Base-by-base conservation (phyloP, 148 eudicot genomes). In the Agrostemma githago region DNA sequence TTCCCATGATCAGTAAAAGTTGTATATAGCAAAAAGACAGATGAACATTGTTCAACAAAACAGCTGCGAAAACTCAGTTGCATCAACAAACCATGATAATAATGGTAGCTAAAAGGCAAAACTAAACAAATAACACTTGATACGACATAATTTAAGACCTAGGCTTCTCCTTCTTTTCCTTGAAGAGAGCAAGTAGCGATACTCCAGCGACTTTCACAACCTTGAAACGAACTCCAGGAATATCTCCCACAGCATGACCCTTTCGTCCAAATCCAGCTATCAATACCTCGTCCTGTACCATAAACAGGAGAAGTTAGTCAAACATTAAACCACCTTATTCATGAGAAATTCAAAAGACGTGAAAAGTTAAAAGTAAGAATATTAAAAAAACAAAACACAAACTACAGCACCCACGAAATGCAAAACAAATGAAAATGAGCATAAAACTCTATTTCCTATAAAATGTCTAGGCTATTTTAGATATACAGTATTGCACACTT, bases 191-290 rank as follows among this genome's bases (percentile, higher is more conserved):
- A 26, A 90, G 79, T n/a, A 93, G 96, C 34, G 96, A 93, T 8
- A 93, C 98, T 68, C 98, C 98, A 53, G 98, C 89, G 8, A 92
- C 98, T 88, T 92, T 92, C 46, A 92, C 98, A 6, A 92, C 98
- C 96, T 92, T 92, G 80, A 92, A 92, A 70, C 98, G 86, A 68
- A 92, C 98, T 19, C 98, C 96, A 8, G 98, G 98, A 89, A 90
- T 93, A 89, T 93, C 96, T 88, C 97, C 97, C 54, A 92, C 93
- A 2, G 97, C 97, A 72, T 92, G 97, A 11, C 96, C 97, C 79
- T 90, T 92, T 58, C 97, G 88, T 39, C 97, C 97, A 44, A 92
- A 92, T 84, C 97, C 93, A 78, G 97, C 96, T 76, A 92, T 90
- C 90, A 90, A 76, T 59, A 92, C 96, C 80, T 92, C 97, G 63